A percentile compares a stretch with the other conserved stretches of the same genome.
These are phyloP conservation scores for Debaryomyces tyrocola DNA, from an alignment of 805 yeast species.

Conservation along the genomic window DNA sequence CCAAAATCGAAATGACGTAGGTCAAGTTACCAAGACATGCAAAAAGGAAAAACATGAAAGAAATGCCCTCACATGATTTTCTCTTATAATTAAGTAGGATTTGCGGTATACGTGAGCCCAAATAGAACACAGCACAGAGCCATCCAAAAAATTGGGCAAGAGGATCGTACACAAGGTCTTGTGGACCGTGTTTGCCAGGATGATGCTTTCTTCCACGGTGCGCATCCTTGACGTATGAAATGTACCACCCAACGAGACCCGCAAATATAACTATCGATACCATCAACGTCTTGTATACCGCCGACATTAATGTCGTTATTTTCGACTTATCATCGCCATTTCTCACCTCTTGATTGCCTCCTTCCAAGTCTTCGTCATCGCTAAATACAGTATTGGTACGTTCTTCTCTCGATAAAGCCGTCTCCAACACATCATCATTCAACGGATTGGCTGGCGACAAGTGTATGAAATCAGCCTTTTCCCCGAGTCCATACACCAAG, in stretches of 20 bases:
- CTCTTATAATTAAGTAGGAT: slow-evolving; percentile 79
- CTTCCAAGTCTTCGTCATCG: slow-evolving; percentile 29
- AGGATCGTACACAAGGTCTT: slow-evolving; percentile 62
- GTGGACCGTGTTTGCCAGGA: slow-evolving; percentile 20
- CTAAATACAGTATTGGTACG: slow-evolving; percentile 6
- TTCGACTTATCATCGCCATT: slow-evolving; percentile 1
- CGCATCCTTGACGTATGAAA: slow-evolving; percentile 54
- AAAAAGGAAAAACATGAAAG: slow-evolving; percentile 88
- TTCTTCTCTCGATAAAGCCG: slow-evolving; percentile 45
- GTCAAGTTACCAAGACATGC: slow-evolving; percentile 94
- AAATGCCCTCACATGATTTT: slow-evolving; percentile 93
- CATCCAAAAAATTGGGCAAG: slow-evolving; percentile 88
- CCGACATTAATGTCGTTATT: slow-evolving; percentile 20
- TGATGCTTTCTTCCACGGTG: slow-evolving; percentile 29
- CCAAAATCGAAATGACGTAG: slow-evolving; percentile 81
- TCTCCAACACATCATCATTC: slow-evolving; percentile 64
- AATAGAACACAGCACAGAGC: slow-evolving; percentile 69
- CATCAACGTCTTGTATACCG: slow-evolving; percentile 45
- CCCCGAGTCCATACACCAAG: slow-evolving; percentile 68
- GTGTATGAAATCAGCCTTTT: slow-evolving; percentile 68
- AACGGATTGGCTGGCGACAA: slow-evolving; percentile 88
- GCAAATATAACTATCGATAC: slow-evolving; percentile 67
- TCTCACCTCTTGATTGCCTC: background rate
- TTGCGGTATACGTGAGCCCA: slow-evolving; percentile 93
- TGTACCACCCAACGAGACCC: slow-evolving; percentile 87